phyloP scores from a whole-genome alignment of 2,329 filamentous ascomycete genomes.

The Amylocarpus encephaloides region DNA sequence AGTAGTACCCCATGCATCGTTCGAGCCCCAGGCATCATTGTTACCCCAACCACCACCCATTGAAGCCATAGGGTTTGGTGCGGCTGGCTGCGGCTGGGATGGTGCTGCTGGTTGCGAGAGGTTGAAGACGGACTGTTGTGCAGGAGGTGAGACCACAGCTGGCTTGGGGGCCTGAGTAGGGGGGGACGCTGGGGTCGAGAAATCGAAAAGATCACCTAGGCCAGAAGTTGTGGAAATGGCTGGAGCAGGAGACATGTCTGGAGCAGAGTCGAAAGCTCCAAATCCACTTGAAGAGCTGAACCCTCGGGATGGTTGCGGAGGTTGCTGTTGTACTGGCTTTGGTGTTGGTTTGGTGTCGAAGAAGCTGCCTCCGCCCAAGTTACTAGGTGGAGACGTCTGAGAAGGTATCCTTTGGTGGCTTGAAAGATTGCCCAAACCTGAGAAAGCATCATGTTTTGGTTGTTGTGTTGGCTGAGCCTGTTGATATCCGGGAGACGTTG shows the following conservation, averaged over 20 bases:
- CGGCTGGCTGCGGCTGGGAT: constrained; percentile 36
- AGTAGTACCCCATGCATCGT: constrained; percentile 72
- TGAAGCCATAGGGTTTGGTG: constrained; percentile 28
- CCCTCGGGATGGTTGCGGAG: constrained; percentile 41
- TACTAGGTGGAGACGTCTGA: constrained; percentile 43
- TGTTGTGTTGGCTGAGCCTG: constrained; percentile 35
- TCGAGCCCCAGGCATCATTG: constrained; percentile 63
- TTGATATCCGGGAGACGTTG: constrained; percentile 39
- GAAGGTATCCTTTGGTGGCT: constrained; percentile 35
- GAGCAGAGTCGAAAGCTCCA: constrained; percentile 47
- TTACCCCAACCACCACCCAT: constrained; percentile 35
- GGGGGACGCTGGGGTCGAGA: constrained; percentile 48
- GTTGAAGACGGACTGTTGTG: constrained; percentile 68
- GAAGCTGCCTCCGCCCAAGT: constrained; percentile 62
- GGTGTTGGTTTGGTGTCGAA: constrained; percentile 70
- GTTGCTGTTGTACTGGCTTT: constrained; percentile 35
- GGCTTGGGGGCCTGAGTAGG: constrained; percentile 36
- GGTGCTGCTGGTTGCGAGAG: constrained; percentile 50
- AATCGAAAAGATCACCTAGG: constrained; percentile 77
- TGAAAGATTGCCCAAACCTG: constrained; percentile 38
- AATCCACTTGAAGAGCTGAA: constrained; percentile 56
- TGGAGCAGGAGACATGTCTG: constrained; percentile 38
- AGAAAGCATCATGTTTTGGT: constrained; percentile 39
- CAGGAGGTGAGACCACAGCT: constrained; percentile 32
- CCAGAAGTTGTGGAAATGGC: constrained; percentile 39